Evolutionary conservation across 2,329 filamentous ascomycete genomes (phyloP).

Genomic region (Alternaria brassicae): DNA sequence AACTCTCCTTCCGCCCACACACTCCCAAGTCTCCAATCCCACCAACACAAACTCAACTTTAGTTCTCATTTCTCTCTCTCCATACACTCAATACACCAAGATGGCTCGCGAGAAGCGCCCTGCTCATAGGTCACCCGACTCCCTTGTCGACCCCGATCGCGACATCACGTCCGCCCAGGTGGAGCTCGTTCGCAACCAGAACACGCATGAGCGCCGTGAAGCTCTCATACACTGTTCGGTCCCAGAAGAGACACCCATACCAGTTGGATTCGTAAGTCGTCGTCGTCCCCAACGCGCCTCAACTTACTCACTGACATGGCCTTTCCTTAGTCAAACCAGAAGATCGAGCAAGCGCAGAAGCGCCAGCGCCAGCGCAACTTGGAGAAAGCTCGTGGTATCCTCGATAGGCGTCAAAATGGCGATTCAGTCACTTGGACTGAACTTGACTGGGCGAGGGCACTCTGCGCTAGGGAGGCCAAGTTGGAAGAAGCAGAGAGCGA

Average conservation of each 20-base stretch:
- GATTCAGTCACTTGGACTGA: neutral
- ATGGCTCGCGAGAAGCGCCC: neutral
- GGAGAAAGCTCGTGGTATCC: neutral
- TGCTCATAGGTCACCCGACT: neutral
- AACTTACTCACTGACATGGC: neutral
- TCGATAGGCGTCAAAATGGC: too few species aligned
- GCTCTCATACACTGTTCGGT: neutral
- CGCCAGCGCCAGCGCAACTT: neutral
- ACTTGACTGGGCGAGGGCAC: neutral
- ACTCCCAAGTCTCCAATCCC: neutral
- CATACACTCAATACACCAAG: neutral
- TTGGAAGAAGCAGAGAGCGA: neutral
- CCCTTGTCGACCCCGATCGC: neutral
- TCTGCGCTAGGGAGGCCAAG: neutral
- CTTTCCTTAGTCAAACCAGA: neutral
- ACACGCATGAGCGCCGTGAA: neutral
- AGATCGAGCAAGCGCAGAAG: neutral
- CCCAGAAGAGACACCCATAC: neutral
- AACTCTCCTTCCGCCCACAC: neutral
- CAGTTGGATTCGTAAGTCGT: neutral
- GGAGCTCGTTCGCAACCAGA: neutral
- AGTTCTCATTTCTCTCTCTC: neutral
- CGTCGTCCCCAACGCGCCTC: neutral
- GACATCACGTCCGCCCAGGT: neutral
- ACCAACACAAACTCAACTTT: neutral